phyloP scores from a whole-genome alignment of 495 filamentous ascomycete genomes.

The Trypethelium eluteriae region DNA sequence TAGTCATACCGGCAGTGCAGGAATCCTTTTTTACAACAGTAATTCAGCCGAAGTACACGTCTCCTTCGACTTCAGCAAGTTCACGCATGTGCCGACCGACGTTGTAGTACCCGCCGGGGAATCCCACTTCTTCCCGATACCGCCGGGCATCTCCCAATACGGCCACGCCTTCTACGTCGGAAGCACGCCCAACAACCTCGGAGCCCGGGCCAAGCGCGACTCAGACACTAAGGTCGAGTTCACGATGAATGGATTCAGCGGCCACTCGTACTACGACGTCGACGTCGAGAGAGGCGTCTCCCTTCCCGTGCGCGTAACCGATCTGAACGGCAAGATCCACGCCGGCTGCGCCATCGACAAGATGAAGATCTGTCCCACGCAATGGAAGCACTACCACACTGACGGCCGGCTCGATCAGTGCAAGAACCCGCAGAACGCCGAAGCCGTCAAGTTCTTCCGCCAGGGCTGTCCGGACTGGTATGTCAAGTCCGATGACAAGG shows the following conservation, averaged over 20 bases:
- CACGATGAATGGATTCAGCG: constrained; percentile 10
- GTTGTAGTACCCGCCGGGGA: background rate
- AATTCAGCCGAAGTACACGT: background rate
- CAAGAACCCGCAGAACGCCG: constrained; percentile 4
- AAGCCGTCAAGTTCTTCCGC: constrained; percentile 3
- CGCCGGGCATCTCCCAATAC: background rate
- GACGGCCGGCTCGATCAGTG: constrained; percentile 12
- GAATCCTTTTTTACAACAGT: background rate
- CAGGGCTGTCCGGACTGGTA: background rate
- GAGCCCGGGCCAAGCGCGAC: background rate
- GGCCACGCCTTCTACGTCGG: constrained; percentile 13
- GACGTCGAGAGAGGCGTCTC: constrained; percentile 8
- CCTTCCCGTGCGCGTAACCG: background rate
- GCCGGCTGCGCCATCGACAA: constrained; percentile 2
- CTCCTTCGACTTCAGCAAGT: constrained; percentile 4
- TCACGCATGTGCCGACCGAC: background rate
- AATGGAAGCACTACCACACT: background rate
- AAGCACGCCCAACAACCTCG: constrained; percentile 1
- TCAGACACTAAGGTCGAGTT: constrained; percentile 11
- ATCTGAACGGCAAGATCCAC: background rate
- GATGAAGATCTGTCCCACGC: background rate
- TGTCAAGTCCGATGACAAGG: background rate
- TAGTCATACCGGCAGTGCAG: background rate
- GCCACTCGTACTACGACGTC: constrained; percentile 9
- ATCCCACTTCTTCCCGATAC: background rate